Evolutionary conservation across 495 filamentous ascomycete species (phyloP), one percentile per base, ranked within the genome.

Genomic region (Lichenothelia convexa): DNA sequence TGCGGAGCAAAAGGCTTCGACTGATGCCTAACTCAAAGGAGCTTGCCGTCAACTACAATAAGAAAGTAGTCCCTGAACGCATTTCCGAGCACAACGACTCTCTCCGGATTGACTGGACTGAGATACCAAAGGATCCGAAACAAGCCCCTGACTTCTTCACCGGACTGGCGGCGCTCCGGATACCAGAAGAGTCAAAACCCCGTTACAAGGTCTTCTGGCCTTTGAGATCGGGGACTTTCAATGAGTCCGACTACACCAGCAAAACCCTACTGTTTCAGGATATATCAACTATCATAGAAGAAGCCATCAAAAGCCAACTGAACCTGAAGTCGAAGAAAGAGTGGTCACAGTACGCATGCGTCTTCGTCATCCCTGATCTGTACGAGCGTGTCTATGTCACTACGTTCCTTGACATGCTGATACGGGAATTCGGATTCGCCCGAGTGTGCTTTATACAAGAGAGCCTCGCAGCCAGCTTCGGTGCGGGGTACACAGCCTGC

Each of bases 11-110:
- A 60, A 94, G 93, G 62, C 74, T 79, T 35, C 76, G 86, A 44
- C 82, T 93, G 12, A 61, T 95, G 16, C 89, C 91, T 16, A 95
- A 94, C 56, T 91, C 86, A 0, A 93, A 92, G 50, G 89, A 95
- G 42, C 62, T 92, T 43, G 84, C 91, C 2, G 68, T 87, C 36
- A 94, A 91, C 51, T 94, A 76, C 59, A 97, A 97, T 52, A 69
- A 80, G 24, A 68, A 79, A 24, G 78, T 70, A 0, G 68, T 73
- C 13, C 75, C 84, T 5, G 87, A 94, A 42, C 70, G 66, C 18
- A 95, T 97, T 30, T 73, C 78, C 2, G 80, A 87, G 46, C 89
- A 97, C 54, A 95, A 94, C 46, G 89, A 97, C 47, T 78, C 85
- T 0, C 59, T 85, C 42, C 75, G 87, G 31, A 72, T 94, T 18